A percentile compares a stretch with the other conserved stretches of the same genome.
Evolutionary conservation across 106 monocot genomes (phyloP).

Genomic region (Agapanthus africanus): DNA sequence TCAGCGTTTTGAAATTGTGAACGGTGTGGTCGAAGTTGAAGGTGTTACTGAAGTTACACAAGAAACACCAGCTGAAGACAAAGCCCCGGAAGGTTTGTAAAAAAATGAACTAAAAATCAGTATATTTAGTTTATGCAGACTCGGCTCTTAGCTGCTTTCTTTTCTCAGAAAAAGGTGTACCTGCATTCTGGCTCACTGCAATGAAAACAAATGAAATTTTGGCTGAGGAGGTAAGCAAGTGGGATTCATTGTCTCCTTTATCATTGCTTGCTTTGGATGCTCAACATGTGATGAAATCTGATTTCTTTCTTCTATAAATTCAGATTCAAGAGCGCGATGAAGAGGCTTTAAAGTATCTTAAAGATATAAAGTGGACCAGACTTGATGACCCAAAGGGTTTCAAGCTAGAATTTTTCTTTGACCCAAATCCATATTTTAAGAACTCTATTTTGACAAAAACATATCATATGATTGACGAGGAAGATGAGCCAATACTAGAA

Average conservation of each 20-base stretch:
- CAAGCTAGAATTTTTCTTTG: slow-evolving; percentile 38
- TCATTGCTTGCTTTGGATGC: not conserved
- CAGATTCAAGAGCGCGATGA: slow-evolving; percentile 49
- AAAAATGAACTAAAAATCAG: not conserved
- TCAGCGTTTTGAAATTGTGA: slow-evolving; percentile 64
- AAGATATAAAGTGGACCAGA: slow-evolving; percentile 34
- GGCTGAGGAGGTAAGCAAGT: slow-evolving; percentile 20
- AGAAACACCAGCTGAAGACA: slow-evolving; percentile 23
- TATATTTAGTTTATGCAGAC: not conserved
- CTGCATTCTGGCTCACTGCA: slow-evolving; percentile 42
- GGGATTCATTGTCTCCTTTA: not conserved
- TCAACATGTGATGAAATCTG: not conserved
- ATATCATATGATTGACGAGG: slow-evolving; percentile 39
- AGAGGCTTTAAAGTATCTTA: slow-evolving; percentile 34
- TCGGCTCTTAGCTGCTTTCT: not conserved
- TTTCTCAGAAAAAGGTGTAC: slow-evolving; percentile 33
- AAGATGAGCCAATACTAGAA: slow-evolving; percentile 32
- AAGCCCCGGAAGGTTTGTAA: slow-evolving; percentile 36
- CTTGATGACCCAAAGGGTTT: slow-evolving; percentile 37
- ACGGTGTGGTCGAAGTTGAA: slow-evolving; percentile 54
- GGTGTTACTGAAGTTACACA: slow-evolving; percentile 15
- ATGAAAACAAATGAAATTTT: slow-evolving; percentile 45
- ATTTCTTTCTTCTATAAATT: not conserved
- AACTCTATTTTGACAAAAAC: slow-evolving; percentile 33
- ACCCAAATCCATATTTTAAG: slow-evolving; percentile 36